Evolutionary conservation across 2,329 filamentous ascomycete genomes (phyloP).

Genomic region (Chaetomiaceae sp.): DNA sequence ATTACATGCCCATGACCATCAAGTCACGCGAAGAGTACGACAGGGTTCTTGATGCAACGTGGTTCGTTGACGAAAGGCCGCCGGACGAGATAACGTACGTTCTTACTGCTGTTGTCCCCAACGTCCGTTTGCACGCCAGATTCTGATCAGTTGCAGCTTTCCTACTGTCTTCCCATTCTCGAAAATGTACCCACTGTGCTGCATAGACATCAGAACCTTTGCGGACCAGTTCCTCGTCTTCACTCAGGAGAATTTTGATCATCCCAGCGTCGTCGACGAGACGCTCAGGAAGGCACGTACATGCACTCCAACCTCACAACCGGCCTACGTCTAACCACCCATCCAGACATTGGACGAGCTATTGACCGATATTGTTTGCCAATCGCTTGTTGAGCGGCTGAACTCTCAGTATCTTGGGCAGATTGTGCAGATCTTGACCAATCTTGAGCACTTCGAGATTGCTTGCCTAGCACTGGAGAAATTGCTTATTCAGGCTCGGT

Average conservation of each 20-base stretch:
- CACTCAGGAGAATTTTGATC: slow-evolving; percentile 90
- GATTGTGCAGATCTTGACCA: slow-evolving; percentile 97
- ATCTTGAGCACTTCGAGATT: slow-evolving; percentile 92
- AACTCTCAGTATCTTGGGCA: slow-evolving; percentile 92
- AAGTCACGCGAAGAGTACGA: slow-evolving; percentile 86
- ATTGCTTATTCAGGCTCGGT: slow-evolving; percentile 76
- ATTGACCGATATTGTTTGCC: slow-evolving; percentile 87
- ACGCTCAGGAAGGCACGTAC: slow-evolving; percentile 66
- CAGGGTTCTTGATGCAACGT: slow-evolving; percentile 92
- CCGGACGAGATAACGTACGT: slow-evolving; percentile 67
- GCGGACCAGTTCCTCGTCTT: slow-evolving; percentile 98
- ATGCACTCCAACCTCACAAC: neutral
- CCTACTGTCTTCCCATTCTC: slow-evolving; percentile 96
- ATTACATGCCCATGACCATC: slow-evolving; percentile 99
- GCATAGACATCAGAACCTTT: slow-evolving; percentile 96
- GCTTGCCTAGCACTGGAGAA: slow-evolving; percentile 87
- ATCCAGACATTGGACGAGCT: slow-evolving; percentile 81
- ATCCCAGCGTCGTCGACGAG: slow-evolving; percentile 83
- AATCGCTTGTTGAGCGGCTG: slow-evolving; percentile 79
- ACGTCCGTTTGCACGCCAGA: neutral
- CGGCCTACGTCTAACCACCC: slow-evolving; percentile 1
- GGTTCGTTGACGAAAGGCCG: slow-evolving; percentile 82
- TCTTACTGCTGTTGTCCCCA: slow-evolving; percentile 3
- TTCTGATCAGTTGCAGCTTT: slow-evolving; percentile 54
- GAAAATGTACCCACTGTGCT: slow-evolving; percentile 97